Base-by-base conservation (phyloP, 2,329 filamentous ascomycete species). In the Calonectria pteridis region DNA sequence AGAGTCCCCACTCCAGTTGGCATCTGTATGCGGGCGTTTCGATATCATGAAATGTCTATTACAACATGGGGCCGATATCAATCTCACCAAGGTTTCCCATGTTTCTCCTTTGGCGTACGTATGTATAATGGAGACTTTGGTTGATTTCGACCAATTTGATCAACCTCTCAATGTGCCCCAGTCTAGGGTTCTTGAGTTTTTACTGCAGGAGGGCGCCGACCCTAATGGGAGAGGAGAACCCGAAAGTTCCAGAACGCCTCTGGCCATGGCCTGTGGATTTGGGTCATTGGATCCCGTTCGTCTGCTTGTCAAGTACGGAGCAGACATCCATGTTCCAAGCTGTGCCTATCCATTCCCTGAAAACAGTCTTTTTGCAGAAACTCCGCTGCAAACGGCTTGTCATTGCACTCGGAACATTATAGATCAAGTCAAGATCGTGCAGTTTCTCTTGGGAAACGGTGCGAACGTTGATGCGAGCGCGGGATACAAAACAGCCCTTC, bases 271-370 rank as follows among this genome's bases (percentile, higher is more conserved):
- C n/a, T 67, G 49, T 16, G 14, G 9, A 0, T 18, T 14, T 20
- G 31, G 64, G 6, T 35, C 29, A 2, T n/a, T 55, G 11, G 64
- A 55, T 0, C 40, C 9, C 2, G 33, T 53, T 18, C 23, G 46
- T 50, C 28, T 51, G 5, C 49, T 67, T 1, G 7, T 67, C 1
- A 9, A 40, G 14, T 9, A 29, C 16, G 49, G 64, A 13, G 49
- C 49, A 28, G 20, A 55, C 16, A 29, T 40, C 0, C 28, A 67
- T 31, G 49, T 67, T 33, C 10, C 29, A 55, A 31, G 64, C 16
- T 6, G 4, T 23, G 23, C 11, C 28, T 4, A 2, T 4, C 23
- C 2, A 3, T 0, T 18, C 14, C 2, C 3, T 7, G 6, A 6
- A 7, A 4, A 0, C 6, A 6, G 5, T 18, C 10, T 6, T 2